Evolutionary conservation across 331 rosid genomes (phyloP).

Genomic region (Telfairia occidentalis): DNA sequence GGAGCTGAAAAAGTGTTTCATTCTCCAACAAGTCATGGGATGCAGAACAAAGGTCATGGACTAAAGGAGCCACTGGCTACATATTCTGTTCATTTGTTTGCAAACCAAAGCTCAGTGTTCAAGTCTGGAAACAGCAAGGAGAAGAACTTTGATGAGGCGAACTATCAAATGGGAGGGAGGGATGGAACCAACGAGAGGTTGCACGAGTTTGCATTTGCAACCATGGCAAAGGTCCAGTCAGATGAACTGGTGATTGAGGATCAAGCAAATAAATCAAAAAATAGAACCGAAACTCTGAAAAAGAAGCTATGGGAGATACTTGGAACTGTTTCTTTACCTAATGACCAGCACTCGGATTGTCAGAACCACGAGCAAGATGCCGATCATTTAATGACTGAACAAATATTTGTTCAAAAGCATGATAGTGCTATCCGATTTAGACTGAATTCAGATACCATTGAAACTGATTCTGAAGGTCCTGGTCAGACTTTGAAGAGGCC

Average conservation of each 20-base stretch:
- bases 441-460: conserved; percentile 69
- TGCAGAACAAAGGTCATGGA: conserved; percentile 27
- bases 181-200: conserved; percentile 24
- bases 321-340: conserved; percentile 53
- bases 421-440: conserved; percentile 8
- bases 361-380: conserved; percentile 23
- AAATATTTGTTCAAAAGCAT: conserved; percentile 15
- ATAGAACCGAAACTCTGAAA: conserved; percentile 57
- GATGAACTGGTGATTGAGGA: conserved; percentile 30
- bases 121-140: conserved; percentile 29
- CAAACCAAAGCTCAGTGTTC: conserved; percentile 30
- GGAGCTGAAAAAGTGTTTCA: conserved; percentile 29
- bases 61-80: conserved; percentile 26
- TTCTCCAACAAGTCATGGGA: conserved; percentile 31
- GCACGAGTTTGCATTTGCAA: conserved; percentile 43
- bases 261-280: conserved; percentile 35
- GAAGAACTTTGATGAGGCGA: conserved; percentile 30
- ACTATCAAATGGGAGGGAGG: conserved; percentile 32
- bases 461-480: conserved; percentile 72
- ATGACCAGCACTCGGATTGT: conserved; percentile 30
- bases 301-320: conserved; percentile 76
- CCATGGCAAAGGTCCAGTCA: conserved; percentile 25
- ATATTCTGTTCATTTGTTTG: conserved; percentile 23
- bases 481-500: conserved; percentile 40
- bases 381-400: conserved; percentile 20